Evolutionary conservation across 1,284 basidiomycete species (phyloP).

Genomic region (Cryptococcus maquisensis): DNA sequence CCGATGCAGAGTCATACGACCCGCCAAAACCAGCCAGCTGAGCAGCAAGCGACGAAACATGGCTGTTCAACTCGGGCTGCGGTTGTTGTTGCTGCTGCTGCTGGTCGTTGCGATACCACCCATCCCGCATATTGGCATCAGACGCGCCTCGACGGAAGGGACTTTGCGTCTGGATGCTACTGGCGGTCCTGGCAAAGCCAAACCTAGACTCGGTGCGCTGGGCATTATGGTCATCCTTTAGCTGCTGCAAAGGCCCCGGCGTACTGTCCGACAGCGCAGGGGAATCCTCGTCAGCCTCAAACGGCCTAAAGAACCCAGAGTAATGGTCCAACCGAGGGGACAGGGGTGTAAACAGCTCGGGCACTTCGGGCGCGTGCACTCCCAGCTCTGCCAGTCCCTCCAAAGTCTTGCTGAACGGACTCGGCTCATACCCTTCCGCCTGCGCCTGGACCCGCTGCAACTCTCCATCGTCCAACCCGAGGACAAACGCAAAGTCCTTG

Average conservation of each 20-base stretch:
- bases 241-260: conserved; percentile 11
- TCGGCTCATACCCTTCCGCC: conserved; percentile 31
- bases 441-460: conserved; percentile 21
- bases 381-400: conserved; percentile 33
- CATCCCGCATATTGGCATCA: conserved; percentile 9
- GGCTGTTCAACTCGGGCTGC: conserved; percentile 5
- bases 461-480: conserved; percentile 28
- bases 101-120: conserved; percentile 11
- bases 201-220: conserved; percentile 70
- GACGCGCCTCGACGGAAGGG: conserved; percentile 23
- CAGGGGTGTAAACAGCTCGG: conserved; percentile 13
- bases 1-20: conserved; percentile 10
- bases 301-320: conserved; percentile 25
- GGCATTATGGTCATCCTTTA: conserved; percentile 57
- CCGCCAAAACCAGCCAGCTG: conserved; percentile 16
- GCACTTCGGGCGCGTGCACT: conserved; percentile 24
- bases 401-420: conserved; percentile 37
- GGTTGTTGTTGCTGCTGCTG: conserved; percentile 1
- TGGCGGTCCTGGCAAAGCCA: conserved; percentile 67
- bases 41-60: conserved; percentile 6
- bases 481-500: conserved; percentile 36
- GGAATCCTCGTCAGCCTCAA: conserved; percentile 18
- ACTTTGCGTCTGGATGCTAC: conserved; percentile 22
- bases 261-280: conserved; percentile 10
- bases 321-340: conserved; percentile 9